phyloP scores from a whole-genome alignment of 164 flowering plant species.

The Piper betle region DNA sequence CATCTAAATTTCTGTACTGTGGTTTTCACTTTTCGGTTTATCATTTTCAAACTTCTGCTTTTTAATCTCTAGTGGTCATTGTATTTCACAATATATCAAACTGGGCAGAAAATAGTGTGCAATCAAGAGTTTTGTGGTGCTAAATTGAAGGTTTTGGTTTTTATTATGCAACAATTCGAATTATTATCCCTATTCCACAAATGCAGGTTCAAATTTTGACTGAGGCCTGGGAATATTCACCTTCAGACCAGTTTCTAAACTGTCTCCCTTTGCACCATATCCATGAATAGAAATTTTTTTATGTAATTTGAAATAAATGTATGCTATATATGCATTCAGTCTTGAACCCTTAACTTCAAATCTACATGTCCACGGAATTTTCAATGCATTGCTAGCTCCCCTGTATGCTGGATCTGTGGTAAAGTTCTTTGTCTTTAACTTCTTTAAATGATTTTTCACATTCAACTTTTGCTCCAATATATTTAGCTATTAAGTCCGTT shows the following conservation, averaged over 20 bases:
- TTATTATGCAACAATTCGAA: not conserved
- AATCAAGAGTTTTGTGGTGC: not conserved
- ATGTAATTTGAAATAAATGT: not conserved
- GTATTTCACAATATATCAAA: too few relatives aligned
- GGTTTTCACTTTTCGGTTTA: too few relatives aligned
- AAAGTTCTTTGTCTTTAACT: conserved; percentile 10
- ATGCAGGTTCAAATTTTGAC: conserved; percentile 80
- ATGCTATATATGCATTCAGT: not conserved
- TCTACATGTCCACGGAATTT: conserved; percentile 95
- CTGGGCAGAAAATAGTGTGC: too few relatives aligned
- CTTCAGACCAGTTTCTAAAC: conserved; percentile 75
- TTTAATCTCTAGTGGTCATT: too few relatives aligned
- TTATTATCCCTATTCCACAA: conserved; percentile 2
- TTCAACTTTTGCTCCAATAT: not conserved
- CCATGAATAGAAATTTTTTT: conserved; percentile 16
- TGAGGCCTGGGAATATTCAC: conserved; percentile 84
- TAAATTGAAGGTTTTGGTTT: not conserved
- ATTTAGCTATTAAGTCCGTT: too few relatives aligned
- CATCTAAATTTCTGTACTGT: too few relatives aligned
- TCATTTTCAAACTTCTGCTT: too few relatives aligned
- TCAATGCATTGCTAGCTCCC: conserved; percentile 93
- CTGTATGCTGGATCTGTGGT: conserved; percentile 90
- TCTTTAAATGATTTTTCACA: conserved; percentile 1
- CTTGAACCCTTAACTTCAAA: conserved; percentile 45
- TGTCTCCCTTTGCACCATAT: conserved; percentile 98